These are phyloP conservation scores for Nemania bipapillata DNA, from an alignment of 2,329 filamentous ascomycete genomes.

Conservation along the genomic window DNA sequence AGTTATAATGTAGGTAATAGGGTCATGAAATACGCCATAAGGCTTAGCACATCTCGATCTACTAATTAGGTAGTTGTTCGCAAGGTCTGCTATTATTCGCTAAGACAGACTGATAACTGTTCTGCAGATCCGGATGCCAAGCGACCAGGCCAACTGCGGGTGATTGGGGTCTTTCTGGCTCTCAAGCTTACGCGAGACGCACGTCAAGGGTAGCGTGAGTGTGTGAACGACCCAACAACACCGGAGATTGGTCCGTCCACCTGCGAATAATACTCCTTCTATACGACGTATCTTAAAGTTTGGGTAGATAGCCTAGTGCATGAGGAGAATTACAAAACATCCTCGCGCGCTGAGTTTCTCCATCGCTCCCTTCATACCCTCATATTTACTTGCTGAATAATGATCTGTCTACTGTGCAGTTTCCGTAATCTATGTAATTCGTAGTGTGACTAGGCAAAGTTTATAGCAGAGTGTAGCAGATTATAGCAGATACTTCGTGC, in stretches of 20 bases:
- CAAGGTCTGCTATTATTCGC: constrained; percentile 13
- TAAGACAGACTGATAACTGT: background rate
- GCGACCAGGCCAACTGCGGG: background rate
- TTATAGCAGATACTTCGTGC: too few species aligned
- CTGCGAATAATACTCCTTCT: background rate
- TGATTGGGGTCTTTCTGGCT: constrained; percentile 6
- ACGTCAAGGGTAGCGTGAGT: constrained; percentile 3
- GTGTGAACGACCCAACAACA: background rate
- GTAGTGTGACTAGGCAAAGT: background rate
- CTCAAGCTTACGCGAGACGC: constrained; percentile 13
- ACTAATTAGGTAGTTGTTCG: constrained; percentile 5
- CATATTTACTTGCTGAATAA: background rate
- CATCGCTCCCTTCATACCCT: background rate
- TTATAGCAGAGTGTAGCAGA: too few species aligned
- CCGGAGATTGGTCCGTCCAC: background rate
- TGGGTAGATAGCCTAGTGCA: background rate
- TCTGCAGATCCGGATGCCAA: background rate
- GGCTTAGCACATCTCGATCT: background rate
- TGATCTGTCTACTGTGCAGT: background rate
- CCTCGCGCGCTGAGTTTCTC: background rate
- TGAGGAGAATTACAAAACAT: constrained; percentile 18
- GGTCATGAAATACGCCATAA: too few species aligned
- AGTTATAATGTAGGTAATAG: too few species aligned
- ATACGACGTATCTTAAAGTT: background rate
- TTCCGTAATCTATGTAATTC: too few species aligned